These are phyloP conservation scores for Nicotiana sylvestris DNA, from an alignment of 257 asterid genomes.

Conservation along the genomic window DNA sequence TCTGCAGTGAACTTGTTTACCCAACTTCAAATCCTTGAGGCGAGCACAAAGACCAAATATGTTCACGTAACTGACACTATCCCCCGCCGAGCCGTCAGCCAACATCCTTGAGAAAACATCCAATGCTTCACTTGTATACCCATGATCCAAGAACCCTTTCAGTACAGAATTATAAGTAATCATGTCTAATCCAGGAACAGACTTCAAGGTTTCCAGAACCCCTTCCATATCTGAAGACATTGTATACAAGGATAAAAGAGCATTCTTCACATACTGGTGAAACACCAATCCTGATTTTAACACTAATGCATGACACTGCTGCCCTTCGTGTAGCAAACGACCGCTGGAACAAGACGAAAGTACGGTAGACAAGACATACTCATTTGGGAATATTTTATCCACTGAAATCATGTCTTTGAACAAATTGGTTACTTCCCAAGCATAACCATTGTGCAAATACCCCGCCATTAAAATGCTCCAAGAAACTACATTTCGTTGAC, in stretches of 20 bases:
- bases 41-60: constrained; percentile 58
- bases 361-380: constrained; percentile 61
- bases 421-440: constrained; percentile 41
- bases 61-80: constrained; percentile 50
- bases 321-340: constrained; percentile 57
- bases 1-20: constrained; percentile 55
- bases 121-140: constrained; percentile 37
- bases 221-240: constrained; percentile 35
- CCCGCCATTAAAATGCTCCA: constrained; percentile 77
- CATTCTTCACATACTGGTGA: constrained; percentile 66
- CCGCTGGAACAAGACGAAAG: constrained; percentile 58
- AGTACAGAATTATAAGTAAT: constrained; percentile 58
- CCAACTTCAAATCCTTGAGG: constrained; percentile 48
- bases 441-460: constrained; percentile 47
- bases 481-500: constrained; percentile 55
- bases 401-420: constrained; percentile 43
- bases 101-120: constrained; percentile 41
- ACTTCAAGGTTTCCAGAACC: constrained; percentile 48
- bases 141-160: constrained; percentile 51
- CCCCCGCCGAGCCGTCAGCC: constrained; percentile 45
- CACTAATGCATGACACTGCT: constrained; percentile 70
- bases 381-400: constrained; percentile 46
- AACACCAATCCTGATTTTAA: constrained; percentile 62
- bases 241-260: constrained; percentile 56
- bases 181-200: constrained; percentile 45